phyloP scores from a whole-genome alignment of 192 early-diverging fungal species.

The Obelidium mucronatum region DNA sequence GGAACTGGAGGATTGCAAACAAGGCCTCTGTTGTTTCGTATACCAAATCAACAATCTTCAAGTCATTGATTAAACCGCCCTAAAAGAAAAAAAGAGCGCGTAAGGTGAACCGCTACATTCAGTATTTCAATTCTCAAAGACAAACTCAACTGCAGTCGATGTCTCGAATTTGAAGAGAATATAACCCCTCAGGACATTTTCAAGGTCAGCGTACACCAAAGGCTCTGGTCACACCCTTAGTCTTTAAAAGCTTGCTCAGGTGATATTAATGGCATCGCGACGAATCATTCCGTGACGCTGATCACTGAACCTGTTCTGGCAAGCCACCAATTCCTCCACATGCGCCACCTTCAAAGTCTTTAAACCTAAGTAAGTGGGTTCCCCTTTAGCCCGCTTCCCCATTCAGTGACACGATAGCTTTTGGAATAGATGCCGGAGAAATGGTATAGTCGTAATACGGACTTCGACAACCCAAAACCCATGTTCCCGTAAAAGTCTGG shows the following conservation, averaged over 20 bases:
- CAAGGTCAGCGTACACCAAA: conserved; percentile 6
- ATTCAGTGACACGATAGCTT: background rate
- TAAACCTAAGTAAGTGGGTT: background rate
- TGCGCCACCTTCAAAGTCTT: background rate
- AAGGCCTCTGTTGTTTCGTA: conserved; percentile 11
- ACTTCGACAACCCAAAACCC: conserved; percentile 24
- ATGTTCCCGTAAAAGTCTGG: conserved; percentile 26
- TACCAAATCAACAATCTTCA: conserved; percentile 7
- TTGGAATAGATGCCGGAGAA: conserved; percentile 2
- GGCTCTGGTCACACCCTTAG: conserved; percentile 5
- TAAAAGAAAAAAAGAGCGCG: background rate
- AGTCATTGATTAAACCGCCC: background rate
- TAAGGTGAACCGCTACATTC: no score
- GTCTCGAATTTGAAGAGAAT: conserved; percentile 17
- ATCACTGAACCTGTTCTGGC: conserved; percentile 10
- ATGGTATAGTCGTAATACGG: conserved; percentile 20
- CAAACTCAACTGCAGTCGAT: background rate
- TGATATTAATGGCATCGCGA: background rate
- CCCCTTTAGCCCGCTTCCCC: background rate
- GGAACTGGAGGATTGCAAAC: conserved; percentile 2
- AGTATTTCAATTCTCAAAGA: background rate
- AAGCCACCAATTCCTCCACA: conserved; percentile 2
- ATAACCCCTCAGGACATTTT: background rate
- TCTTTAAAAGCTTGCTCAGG: background rate
- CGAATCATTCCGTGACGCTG: conserved; percentile 15